Evolutionary conservation across 75 land plant species (phyloP).

Genomic region (Sequoia sempervirens): DNA sequence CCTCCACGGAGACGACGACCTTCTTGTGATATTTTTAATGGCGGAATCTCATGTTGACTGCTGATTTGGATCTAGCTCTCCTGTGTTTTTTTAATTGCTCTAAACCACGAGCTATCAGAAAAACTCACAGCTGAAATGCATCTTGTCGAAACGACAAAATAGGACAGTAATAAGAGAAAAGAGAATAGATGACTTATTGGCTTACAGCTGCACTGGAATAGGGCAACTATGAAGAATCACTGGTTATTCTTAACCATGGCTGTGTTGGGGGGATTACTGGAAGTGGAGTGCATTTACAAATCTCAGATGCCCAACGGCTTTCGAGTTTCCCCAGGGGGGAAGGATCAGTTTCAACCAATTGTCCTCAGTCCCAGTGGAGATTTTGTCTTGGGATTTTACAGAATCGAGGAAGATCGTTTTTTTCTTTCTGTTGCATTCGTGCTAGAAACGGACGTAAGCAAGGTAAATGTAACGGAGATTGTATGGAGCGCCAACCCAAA

Average conservation of each 20-base stretch:
- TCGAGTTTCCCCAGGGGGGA: constrained; percentile 14
- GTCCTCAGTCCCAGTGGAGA: constrained; percentile 32
- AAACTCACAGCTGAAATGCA: too few species aligned
- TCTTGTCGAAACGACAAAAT: too few species aligned
- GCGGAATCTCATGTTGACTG: too few species aligned
- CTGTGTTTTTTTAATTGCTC: too few species aligned
- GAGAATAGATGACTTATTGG: too few species aligned
- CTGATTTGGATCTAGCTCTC: too few species aligned
- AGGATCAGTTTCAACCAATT: constrained; percentile 32
- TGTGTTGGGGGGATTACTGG: background rate
- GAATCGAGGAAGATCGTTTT: constrained; percentile 20
- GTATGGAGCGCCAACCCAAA: constrained; percentile 43
- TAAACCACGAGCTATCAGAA: too few species aligned
- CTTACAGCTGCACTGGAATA: background rate
- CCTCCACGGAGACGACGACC: too few species aligned
- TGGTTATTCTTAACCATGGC: background rate
- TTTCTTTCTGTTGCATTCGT: constrained; percentile 44
- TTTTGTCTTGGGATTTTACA: constrained; percentile 49
- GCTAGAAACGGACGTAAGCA: background rate
- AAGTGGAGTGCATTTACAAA: background rate
- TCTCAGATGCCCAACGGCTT: constrained; percentile 23
- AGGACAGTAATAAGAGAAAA: too few species aligned
- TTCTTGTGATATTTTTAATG: too few species aligned
- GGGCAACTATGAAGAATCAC: background rate
- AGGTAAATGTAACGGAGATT: constrained; percentile 26